A percentile compares a stretch with the other conserved stretches of the same genome.
phyloP scores from a whole-genome alignment of 768 basidiomycete genomes.

The Guyanaporus albipodus region DNA sequence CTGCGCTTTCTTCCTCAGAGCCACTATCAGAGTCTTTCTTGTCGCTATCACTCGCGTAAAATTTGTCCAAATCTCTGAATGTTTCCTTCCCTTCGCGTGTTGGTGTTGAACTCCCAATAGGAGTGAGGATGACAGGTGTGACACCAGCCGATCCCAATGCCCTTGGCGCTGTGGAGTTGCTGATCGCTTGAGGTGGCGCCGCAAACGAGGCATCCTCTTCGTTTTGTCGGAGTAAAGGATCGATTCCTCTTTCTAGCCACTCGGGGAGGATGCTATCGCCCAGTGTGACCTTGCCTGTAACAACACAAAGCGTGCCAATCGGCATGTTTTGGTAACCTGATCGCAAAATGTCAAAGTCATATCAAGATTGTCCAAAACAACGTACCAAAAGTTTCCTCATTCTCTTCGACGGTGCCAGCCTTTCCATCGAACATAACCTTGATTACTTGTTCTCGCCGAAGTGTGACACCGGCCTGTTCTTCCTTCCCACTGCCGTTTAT shows the following conservation, averaged over 20 bases:
- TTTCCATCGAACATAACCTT: conserved; percentile 81
- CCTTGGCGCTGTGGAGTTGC: conserved; percentile 28
- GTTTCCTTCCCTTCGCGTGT: conserved; percentile 43
- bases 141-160: conserved; percentile 28
- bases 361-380: background rate
- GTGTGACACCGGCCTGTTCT: conserved; percentile 65
- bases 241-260: conserved; percentile 86
- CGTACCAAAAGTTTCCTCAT: conserved; percentile 35
- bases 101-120: conserved; percentile 45
- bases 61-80: conserved; percentile 65
- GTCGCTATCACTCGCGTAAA: conserved; percentile 52
- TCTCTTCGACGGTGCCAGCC: conserved; percentile 39
- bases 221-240: conserved; percentile 67
- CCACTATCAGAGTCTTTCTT: conserved; percentile 32
- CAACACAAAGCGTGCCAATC: conserved; percentile 64
- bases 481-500: conserved; percentile 37
- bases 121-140: conserved; percentile 56
- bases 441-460: conserved; percentile 78
- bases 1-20: conserved; percentile 34
- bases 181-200: conserved; percentile 38
- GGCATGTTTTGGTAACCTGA: conserved; percentile 39
- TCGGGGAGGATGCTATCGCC: conserved; percentile 56
- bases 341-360: conserved; percentile 3
- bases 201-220: conserved; percentile 46
- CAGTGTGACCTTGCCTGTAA: conserved; percentile 52